Conservation (phyloP, 2,329 filamentous ascomycete species). For the Alternaria consortialis region DNA sequence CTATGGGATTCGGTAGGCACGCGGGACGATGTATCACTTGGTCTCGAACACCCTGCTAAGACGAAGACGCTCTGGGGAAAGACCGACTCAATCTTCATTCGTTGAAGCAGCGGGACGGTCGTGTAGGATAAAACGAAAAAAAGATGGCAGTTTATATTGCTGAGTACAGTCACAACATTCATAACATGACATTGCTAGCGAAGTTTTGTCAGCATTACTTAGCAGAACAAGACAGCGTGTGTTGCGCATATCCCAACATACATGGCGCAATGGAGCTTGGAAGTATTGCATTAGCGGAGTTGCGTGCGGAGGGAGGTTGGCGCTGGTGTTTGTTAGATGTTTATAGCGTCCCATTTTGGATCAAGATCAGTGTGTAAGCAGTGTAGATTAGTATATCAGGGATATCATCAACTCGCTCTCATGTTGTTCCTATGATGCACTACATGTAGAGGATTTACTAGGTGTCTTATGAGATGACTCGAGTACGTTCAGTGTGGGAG, state of each 20-base stretch:
- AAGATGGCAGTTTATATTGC: not conserved
- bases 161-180: not conserved
- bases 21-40: conserved; percentile 55
- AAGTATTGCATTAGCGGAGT: conserved; percentile 18
- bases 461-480: not conserved
- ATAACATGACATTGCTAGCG: conserved; percentile 7
- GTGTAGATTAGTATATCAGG: conserved; percentile 14
- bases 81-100: conserved; percentile 71
- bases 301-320: conserved; percentile 9
- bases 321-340: conserved; percentile 7
- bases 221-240: conserved; percentile 2
- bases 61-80: conserved; percentile 66
- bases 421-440: not conserved
- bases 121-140: conserved; percentile 35
- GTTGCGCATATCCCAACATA: conserved; percentile 1
- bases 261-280: conserved; percentile 18
- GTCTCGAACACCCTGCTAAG: conserved; percentile 71
- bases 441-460: not conserved
- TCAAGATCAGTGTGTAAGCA: conserved; percentile 8
- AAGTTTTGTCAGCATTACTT: conserved; percentile 16
- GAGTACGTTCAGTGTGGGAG: not conserved
- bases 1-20: conserved; percentile 54
- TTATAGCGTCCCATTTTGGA: conserved; percentile 9
- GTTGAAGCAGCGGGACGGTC: conserved; percentile 39
- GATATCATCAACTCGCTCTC: conserved; percentile 6